Evolutionary conservation across 2,329 filamentous ascomycete genomes (phyloP), one percentile per base, ranked within the genome.

Genomic region (Alternaria burnsii): DNA sequence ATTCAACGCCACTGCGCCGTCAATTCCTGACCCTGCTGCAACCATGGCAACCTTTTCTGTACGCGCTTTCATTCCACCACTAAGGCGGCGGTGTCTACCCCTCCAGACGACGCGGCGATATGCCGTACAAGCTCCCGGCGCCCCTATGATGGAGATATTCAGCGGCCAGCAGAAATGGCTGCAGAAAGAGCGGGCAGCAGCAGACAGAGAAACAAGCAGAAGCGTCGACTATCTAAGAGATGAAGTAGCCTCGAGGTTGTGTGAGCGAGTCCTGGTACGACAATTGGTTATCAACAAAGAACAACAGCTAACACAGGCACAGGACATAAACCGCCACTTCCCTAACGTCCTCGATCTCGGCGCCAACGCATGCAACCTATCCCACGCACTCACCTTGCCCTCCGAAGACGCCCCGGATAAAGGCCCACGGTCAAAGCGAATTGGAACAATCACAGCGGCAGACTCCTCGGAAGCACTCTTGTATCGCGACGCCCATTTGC

Each of bases 311-410:
- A 73, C 34, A 73, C 34, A 18, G 14, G 3, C n/a, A 0, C 22
- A 94, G 91, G 94, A 98, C 76, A 96, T 99, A 82, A 97, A 97
- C 72, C 91, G 95, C 32, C 85, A 88, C 58, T 97, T 97, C 71
- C 87, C 91, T 44, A 86, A 88, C 67, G 93, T 93, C 24, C 90
- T 99, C 62, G 95, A 99, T 78, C 88, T 97, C 32, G 95, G 95
- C 63, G 94, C 95, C 63, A 97, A 98, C 78, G 92, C 94, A 63
- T 97, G 94, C 85, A 97, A 97, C 79, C 89, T 99, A 62, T 94
- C 94, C 20, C 89, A 90, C 64, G 91, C 92, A 58, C 86, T 98
- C 46, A 90, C 90, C 1, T 62, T 75, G 7, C 69, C 83, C 51
- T 83, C 88, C 65, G 84, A 88, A 58, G 88, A 92, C 74, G 82